phyloP scores from a whole-genome alignment of 345 rosid genomes.

The Isatis tinctoria region DNA sequence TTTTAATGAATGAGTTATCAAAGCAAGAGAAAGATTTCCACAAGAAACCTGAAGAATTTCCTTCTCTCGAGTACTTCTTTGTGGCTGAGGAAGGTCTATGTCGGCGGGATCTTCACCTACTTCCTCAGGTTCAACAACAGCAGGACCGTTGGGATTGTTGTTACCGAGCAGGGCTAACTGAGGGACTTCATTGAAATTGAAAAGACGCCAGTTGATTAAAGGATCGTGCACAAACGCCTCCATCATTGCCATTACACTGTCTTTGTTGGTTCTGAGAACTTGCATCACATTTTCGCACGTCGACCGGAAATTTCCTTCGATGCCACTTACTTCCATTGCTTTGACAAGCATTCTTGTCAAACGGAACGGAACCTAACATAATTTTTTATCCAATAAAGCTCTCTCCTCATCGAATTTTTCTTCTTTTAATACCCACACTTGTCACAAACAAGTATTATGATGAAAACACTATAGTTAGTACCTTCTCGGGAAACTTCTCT shows the following conservation, averaged over 20 bases:
- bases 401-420: not conserved
- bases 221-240: constrained; percentile 99
- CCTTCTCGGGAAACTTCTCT: constrained; percentile 99
- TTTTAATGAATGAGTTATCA: too few relatives aligned
- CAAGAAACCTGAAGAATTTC: constrained; percentile 84
- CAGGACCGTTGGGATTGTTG: constrained; percentile 51
- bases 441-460: not conserved
- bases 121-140: constrained; percentile 47
- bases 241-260: constrained; percentile 99
- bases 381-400: not conserved
- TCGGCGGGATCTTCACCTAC: constrained; percentile 56
- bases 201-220: constrained; percentile 97
- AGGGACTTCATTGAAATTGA: constrained; percentile 95
- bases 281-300: constrained; percentile 98
- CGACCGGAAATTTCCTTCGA: constrained; percentile 91
- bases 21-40: not conserved
- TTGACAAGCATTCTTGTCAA: constrained; percentile 99
- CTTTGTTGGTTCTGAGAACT: constrained; percentile 85
- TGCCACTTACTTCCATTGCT: constrained; percentile 99
- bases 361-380: constrained; percentile 83
- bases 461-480: not conserved
- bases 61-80: constrained; percentile 85
- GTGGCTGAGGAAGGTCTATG: constrained; percentile 83
- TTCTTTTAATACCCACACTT: not conserved
- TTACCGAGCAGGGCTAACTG: constrained; percentile 67